These are phyloP conservation scores for Didymosphaeria variabile DNA, from an alignment of 2,329 filamentous ascomycete species.

Conservation along the genomic window DNA sequence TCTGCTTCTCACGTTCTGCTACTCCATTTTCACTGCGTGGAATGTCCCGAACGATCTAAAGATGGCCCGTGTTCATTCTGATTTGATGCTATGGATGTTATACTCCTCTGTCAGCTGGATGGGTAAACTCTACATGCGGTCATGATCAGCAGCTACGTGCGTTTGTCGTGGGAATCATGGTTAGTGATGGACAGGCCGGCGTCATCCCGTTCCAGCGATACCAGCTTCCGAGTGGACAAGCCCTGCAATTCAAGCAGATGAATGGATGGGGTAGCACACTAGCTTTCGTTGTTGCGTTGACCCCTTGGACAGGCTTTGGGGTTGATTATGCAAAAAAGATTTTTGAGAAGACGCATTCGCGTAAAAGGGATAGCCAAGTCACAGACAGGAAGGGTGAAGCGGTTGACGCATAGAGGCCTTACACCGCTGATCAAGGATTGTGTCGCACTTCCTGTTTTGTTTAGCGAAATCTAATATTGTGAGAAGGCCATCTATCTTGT, in stretches of 20 bases:
- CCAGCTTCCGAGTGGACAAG: constrained; percentile 20
- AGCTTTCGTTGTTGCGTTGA: constrained; percentile 23
- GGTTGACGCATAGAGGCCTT: neutral
- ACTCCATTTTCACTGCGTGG: constrained; percentile 52
- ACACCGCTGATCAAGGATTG: neutral
- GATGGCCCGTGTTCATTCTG: constrained; percentile 54
- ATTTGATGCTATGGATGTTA: constrained; percentile 54
- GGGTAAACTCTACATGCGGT: constrained; percentile 54
- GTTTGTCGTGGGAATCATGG: constrained; percentile 45
- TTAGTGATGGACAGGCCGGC: constrained; percentile 17
- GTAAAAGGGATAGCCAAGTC: neutral
- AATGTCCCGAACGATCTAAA: constrained; percentile 48
- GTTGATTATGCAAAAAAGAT: constrained; percentile 6
- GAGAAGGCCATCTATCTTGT: no score
- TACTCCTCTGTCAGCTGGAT: constrained; percentile 54
- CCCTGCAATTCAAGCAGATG: constrained; percentile 17
- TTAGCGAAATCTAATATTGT: no score
- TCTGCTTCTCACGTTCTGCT: constrained; percentile 48
- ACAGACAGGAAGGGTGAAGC: neutral
- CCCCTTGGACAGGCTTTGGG: constrained; percentile 19
- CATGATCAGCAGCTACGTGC: constrained; percentile 56
- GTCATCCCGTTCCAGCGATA: constrained; percentile 24
- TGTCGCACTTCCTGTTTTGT: no score
- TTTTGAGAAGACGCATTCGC: neutral
- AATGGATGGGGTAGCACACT: constrained; percentile 18